Conservation (phyloP, 306 rosid genomes). For the Cyclanthera cordifolia region DNA sequence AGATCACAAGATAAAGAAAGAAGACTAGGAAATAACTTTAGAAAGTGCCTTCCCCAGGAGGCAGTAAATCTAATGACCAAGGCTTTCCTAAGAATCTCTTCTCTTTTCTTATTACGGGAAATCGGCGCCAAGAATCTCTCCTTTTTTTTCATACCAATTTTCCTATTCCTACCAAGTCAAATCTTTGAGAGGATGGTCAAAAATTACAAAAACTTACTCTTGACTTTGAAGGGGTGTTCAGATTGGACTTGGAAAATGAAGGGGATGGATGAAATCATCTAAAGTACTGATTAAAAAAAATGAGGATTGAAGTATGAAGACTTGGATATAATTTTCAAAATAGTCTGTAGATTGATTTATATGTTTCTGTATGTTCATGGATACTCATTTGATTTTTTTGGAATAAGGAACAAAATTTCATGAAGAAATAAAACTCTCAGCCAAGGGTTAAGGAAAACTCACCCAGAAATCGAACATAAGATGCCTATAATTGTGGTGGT, state of each 20-base stretch:
- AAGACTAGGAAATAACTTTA: neutral
- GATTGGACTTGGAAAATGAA: neutral
- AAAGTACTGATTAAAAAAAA: neutral
- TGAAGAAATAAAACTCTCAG: neutral
- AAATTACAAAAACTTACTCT: neutral
- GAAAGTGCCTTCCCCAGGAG: neutral
- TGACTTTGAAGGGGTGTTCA: neutral
- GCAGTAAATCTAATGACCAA: neutral
- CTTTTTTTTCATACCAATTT: neutral
- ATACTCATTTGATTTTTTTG: neutral
- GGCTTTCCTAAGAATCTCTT: neutral
- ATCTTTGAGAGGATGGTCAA: neutral
- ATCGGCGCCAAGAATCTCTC: neutral
- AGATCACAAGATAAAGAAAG: neutral
- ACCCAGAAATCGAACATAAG: neutral
- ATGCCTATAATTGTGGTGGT: neutral
- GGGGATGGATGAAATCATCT: neutral
- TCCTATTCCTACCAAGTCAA: neutral
- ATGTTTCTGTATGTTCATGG: neutral
- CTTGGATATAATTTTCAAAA: neutral
- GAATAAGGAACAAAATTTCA: neutral
- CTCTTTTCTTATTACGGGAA: too few relatives aligned
- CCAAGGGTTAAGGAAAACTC: neutral
- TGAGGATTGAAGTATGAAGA: neutral
- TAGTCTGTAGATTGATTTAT: neutral